Evolutionary conservation across 208 protist genomes (phyloP).

Genomic region (Strigomonas galati): DNA sequence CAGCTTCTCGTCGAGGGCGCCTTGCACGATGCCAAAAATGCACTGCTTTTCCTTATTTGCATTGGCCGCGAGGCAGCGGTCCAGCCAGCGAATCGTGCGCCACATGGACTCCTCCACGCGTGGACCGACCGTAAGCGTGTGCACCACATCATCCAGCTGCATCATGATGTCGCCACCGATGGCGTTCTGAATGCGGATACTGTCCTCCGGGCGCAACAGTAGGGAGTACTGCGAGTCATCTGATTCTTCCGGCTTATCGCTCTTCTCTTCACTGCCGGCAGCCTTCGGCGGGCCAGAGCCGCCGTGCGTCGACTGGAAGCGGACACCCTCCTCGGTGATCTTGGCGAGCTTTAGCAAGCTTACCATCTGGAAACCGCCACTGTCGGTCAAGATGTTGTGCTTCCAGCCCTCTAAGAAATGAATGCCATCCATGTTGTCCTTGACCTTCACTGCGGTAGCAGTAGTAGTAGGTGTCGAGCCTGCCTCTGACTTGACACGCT

Average conservation of each 20-base stretch:
- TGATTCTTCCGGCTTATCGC: background rate
- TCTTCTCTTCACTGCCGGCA: slow-evolving; percentile 10
- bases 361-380: slow-evolving; percentile 99
- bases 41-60: slow-evolving; percentile 90
- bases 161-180: slow-evolving; percentile 99
- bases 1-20: slow-evolving; percentile 89
- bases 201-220: slow-evolving; percentile 97
- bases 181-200: slow-evolving; percentile 97
- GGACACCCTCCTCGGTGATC: slow-evolving; percentile 99
- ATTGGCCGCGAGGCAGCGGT: slow-evolving; percentile 96
- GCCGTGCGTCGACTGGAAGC: slow-evolving; percentile 98
- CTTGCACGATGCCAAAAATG: slow-evolving; percentile 99
- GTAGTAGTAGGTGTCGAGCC: background rate
- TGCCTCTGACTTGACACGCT: background rate
- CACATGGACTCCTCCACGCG: slow-evolving; percentile 95
- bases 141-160: slow-evolving; percentile 98
- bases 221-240: slow-evolving; percentile 66
- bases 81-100: slow-evolving; percentile 97
- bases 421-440: slow-evolving; percentile 94
- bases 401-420: slow-evolving; percentile 97
- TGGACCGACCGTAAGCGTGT: slow-evolving; percentile 79
- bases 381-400: slow-evolving; percentile 96
- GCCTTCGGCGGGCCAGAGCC: slow-evolving; percentile 33
- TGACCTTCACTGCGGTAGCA: slow-evolving; percentile 25
- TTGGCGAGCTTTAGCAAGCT: slow-evolving; percentile 95